phyloP scores from a whole-genome alignment of 2,329 filamentous ascomycete species.

The Monilinia aucupariae region DNA sequence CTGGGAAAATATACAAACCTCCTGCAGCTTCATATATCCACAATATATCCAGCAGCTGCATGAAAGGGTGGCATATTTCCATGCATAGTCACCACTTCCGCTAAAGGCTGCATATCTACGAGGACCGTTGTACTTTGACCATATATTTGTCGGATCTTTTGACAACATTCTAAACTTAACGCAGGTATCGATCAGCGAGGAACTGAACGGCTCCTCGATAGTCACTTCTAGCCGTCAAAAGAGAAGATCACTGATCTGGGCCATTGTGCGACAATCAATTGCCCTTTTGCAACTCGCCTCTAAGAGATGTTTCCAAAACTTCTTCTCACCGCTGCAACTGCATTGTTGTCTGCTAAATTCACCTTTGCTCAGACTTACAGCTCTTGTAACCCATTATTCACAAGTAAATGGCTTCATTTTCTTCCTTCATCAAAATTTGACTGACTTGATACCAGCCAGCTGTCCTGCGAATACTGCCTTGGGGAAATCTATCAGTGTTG shows the following conservation, averaged over 20 bases:
- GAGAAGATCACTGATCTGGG: constrained; percentile 1
- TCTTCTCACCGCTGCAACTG: constrained; percentile 22
- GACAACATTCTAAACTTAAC: neutral
- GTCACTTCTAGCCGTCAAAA: neutral
- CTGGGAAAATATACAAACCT: constrained; percentile 9
- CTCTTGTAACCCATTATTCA: constrained; percentile 48
- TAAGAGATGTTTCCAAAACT: constrained; percentile 29
- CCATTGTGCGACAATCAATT: constrained; percentile 10
- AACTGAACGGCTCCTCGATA: neutral
- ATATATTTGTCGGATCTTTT: neutral
- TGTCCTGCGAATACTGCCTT: constrained; percentile 77
- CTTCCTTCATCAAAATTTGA: neutral
- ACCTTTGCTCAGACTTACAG: constrained; percentile 47
- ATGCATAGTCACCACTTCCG: neutral
- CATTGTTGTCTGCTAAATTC: constrained; percentile 23
- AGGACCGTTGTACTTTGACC: neutral
- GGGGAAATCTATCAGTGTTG: constrained; percentile 73
- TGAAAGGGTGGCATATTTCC: constrained; percentile 8
- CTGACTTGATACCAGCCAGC: constrained; percentile 39
- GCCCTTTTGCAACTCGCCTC: constrained; percentile 9
- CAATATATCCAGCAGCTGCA: constrained; percentile 9
- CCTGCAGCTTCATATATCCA: constrained; percentile 8
- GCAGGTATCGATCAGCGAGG: constrained; percentile 9
- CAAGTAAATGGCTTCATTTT: constrained; percentile 31
- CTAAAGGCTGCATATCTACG: neutral